Evolutionary conservation across 169 alveolate species (phyloP).

Genomic region (Eimeria sp.): DNA sequence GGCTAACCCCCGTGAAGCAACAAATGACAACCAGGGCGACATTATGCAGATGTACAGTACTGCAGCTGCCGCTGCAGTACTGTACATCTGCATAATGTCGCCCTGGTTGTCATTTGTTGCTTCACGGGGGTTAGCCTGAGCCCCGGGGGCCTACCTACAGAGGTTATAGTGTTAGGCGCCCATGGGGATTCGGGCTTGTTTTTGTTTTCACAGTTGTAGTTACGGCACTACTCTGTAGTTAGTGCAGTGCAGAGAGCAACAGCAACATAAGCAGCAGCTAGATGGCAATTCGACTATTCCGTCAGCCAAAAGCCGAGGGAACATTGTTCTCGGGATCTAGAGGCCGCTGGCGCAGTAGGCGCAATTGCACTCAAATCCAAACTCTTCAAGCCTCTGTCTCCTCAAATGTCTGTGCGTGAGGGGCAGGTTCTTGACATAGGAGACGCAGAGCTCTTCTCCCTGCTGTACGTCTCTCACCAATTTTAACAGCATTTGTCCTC

Average conservation of each 20-base stretch:
- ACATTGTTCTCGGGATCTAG: not conserved
- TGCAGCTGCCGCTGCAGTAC: constrained; percentile 18
- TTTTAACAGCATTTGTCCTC: constrained; percentile 15
- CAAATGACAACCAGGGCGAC: too few species aligned
- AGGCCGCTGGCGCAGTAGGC: constrained; percentile 41
- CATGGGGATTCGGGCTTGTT: not conserved
- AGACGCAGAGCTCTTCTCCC: constrained; percentile 46
- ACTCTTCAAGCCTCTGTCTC: constrained; percentile 59
- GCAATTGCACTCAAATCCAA: constrained; percentile 64
- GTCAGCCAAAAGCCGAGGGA: not conserved
- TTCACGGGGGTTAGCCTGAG: not conserved
- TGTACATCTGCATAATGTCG: not conserved
- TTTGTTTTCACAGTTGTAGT: not conserved
- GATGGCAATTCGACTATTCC: not conserved
- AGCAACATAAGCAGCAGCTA: not conserved
- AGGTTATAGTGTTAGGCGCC: not conserved
- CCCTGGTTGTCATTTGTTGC: not conserved
- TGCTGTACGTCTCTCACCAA: not conserved
- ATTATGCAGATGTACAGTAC: not conserved
- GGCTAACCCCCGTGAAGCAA: too few species aligned
- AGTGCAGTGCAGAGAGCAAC: not conserved
- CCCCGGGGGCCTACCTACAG: constrained; percentile 11
- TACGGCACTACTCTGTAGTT: not conserved
- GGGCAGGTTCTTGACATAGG: constrained; percentile 17
- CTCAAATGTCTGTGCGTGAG: constrained; percentile 5